Conservation (phyloP, 176 grass and related monocot species). For the Lolium rigidum region DNA sequence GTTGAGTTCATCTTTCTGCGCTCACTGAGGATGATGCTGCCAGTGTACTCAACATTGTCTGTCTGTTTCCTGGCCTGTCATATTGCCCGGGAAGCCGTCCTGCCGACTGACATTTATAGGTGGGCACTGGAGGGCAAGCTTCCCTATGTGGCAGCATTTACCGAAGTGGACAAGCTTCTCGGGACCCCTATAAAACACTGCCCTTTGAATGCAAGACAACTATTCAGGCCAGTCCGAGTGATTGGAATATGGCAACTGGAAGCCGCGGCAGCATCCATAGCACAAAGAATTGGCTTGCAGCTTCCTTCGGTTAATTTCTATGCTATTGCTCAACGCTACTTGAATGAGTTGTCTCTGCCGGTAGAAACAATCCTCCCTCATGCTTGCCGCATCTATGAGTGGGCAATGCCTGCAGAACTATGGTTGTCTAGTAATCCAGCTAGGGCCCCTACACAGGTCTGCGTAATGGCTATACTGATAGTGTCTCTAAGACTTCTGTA, state of each 20-base stretch:
- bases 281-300: conserved; percentile 57
- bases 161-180: conserved; percentile 66
- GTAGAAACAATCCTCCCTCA: conserved; percentile 62
- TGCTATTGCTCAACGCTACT: conserved; percentile 67
- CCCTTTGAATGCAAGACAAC: conserved; percentile 62
- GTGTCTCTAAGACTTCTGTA: conserved; percentile 75
- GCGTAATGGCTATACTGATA: conserved; percentile 82
- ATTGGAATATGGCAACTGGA: conserved; percentile 87
- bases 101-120: conserved; percentile 76
- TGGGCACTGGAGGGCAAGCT: conserved; percentile 77
- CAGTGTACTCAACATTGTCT: conserved; percentile 79
- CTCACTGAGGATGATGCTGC: conserved; percentile 67
- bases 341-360: conserved; percentile 66
- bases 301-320: conserved; percentile 92
- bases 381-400: conserved; percentile 77
- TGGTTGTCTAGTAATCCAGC: conserved; percentile 72
- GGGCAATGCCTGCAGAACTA: conserved; percentile 74
- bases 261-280: conserved; percentile 63
- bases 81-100: conserved; percentile 69
- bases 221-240: conserved; percentile 72
- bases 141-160: conserved; percentile 70
- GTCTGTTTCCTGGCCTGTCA: conserved; percentile 81
- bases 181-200: conserved; percentile 50
- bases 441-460: conserved; percentile 75
- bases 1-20: conserved; percentile 56